Conservation (phyloP, 257 asterid species). For the Solanum pennellii region DNA sequence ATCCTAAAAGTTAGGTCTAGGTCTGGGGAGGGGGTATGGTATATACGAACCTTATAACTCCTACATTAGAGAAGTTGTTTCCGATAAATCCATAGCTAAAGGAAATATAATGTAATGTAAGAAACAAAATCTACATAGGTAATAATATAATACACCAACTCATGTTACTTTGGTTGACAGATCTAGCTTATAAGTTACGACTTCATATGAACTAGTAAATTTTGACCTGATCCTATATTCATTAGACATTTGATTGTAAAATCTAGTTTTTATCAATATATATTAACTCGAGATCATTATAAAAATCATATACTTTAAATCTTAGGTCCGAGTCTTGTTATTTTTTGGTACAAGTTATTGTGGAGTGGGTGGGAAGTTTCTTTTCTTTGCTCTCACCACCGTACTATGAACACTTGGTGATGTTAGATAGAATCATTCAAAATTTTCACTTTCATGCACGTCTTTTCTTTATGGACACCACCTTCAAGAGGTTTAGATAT, state of each 20-base stretch:
- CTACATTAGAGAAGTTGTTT: background rate
- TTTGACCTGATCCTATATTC: background rate
- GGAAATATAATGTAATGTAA: no score
- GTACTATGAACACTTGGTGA: background rate
- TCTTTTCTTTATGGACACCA: background rate
- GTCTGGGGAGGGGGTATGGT: no score
- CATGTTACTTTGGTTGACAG: fast-evolving
- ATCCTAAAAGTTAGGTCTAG: background rate
- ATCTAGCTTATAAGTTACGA: background rate
- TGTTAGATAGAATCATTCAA: background rate
- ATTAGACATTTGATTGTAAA: background rate
- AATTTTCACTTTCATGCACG: background rate
- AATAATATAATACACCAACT: background rate
- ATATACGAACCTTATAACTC: no score
- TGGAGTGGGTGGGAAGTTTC: background rate
- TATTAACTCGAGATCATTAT: background rate
- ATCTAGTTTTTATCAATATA: background rate
- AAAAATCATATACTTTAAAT: background rate
- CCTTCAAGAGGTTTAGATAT: background rate
- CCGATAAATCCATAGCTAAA: background rate
- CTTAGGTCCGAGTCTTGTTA: fast-evolving
- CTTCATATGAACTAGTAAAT: background rate
- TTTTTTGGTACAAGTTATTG: background rate
- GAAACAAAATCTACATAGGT: no score
- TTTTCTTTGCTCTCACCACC: background rate